Evolutionary conservation across 1,284 basidiomycete genomes (phyloP), one percentile per base, ranked within the genome.

Genomic region (Heterobasidion irregulare): DNA sequence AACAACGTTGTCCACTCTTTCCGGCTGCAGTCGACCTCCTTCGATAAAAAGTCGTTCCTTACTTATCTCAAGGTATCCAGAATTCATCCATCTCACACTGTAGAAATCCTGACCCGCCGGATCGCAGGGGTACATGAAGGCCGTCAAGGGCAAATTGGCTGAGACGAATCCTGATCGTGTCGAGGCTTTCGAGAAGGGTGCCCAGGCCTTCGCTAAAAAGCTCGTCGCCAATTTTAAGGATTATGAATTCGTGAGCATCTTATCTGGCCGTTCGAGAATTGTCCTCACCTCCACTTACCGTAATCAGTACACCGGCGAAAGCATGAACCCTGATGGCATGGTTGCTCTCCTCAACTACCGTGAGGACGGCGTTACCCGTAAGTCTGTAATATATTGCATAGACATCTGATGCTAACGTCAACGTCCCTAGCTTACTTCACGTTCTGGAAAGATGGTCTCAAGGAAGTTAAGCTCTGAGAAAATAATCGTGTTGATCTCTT

Each of bases 1-100:
- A 99, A 95, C 86, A 94, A 99, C 74, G 79, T 99, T 63, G 87
- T 88, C 59, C 76, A 94, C 79, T 93, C 94, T 52, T 95, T 96
- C 86, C 89, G 94, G 66, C 88, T 99, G 59, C 83, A 92, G 68
- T 50, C 71, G 43, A 96, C 93, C 34, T 44, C 66, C 8, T 99
- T 97, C 72, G 94, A 98, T 78, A 99, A 98, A 76, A 98, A 98
- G 75, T 72, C 75, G 44, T 99, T 83, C 76, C 75, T 94, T 50
- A 72, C 78, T 47, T 88, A 96, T 74, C 83, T 99, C 68, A 99
- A 98, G 82, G 92, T 85, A 18, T 34, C 26, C 49, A 36, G 6
- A 36, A 35, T 16, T 47, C 16, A 8, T n/a, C 19, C 35, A 26
- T 8, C 18, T 12, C 13, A 44, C 5, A 19, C 12, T 38, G 12